These are phyloP conservation scores for Metarhizium album DNA, from an alignment of 2,329 filamentous ascomycete genomes.

Conservation along the genomic window DNA sequence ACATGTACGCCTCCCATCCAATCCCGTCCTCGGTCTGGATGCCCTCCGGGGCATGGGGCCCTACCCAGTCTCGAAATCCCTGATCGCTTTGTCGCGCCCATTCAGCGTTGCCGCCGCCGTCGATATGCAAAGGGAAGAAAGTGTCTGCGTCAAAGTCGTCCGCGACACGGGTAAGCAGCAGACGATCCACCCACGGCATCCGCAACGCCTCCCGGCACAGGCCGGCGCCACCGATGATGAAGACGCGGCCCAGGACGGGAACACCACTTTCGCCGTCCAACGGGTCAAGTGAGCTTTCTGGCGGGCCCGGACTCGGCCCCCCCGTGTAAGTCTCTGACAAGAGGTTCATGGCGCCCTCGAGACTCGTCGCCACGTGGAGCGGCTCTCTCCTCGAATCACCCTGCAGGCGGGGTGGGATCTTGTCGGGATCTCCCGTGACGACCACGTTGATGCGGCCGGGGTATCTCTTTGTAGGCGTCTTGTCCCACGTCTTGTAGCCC, in stretches of 20 bases:
- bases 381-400: not conserved
- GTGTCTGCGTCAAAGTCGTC: not conserved
- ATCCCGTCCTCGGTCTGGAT: not conserved
- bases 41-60: not conserved
- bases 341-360: not conserved
- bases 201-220: not conserved
- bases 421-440: not conserved
- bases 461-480: not conserved
- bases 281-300: not conserved
- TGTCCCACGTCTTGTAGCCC: not conserved
- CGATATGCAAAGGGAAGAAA: not conserved
- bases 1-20: not conserved
- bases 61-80: not conserved
- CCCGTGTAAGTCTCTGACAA: not conserved
- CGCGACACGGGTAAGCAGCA: not conserved
- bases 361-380: not conserved
- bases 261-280: not conserved
- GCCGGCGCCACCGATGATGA: not conserved
- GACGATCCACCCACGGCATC: not conserved
- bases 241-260: not conserved
- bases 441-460: not conserved
- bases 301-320: not conserved
- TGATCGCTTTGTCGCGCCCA: not conserved
- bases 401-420: not conserved
- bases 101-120: not conserved